Evolutionary conservation across 192 early-diverging fungal species (phyloP), one percentile per base, ranked within the genome.

Genomic region (Umbelopsis vinacea): DNA sequence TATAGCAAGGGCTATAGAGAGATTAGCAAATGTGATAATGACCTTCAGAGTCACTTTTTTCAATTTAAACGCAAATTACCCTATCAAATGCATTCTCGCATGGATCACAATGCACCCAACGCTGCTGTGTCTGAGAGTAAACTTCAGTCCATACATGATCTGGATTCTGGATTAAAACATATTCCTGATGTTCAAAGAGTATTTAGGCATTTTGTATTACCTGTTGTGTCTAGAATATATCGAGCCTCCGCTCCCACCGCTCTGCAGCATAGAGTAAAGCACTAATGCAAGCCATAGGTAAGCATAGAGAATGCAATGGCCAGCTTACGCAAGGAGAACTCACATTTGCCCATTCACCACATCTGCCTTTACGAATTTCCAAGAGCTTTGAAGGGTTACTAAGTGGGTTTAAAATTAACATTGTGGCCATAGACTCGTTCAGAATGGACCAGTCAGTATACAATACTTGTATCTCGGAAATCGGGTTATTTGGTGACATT

Each of bases 331-430:
- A 24, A 60, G 15, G 5, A 53, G 21, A 2, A 46, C 75, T 71
- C 76, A 84, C 85, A 66, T 87, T 84, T 57, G 86, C 86, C 86
- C 86, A 87, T 54, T 87, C 86, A 33, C 86, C 86, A 52, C 86
- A 87, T 40, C 86, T 75, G 15, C 86, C 86, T 60, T 74, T 60
- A 69, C 81, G 77, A 23, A 80, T 86, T 24, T 75, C 71, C 47
- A 87, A 57, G n/a, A 86, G 60, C 12, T 74, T 84, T 6, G 71
- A 60, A 33, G 78, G 71, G 38, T 81, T 78, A 46, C 83, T 85
- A 48, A 55, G 24, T 17, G n/a, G 10, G 3, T 15, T 35, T 12
- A 19, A 29, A 17, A 23, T 40, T 14, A 46, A 45, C 0, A 38
- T 6, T 26, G 23, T 29, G 12, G 23, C 4, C 11, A 43, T 12